Percentiles rank a stretch among this genome's conserved stretches.
Conservation (phyloP, 371 early-diverging fungal species). For the Mortierella polycephala region DNA sequence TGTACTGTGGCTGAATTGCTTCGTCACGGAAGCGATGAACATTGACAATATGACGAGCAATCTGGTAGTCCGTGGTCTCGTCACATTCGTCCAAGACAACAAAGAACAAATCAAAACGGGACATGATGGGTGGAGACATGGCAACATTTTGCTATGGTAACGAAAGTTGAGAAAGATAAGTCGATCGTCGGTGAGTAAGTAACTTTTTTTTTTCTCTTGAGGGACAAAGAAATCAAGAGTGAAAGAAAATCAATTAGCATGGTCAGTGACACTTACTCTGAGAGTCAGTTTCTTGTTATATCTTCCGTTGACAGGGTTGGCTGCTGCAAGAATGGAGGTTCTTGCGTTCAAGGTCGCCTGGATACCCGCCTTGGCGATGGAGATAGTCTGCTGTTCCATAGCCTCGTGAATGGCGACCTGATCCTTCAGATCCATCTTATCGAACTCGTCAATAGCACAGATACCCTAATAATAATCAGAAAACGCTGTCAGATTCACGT, state of each 20-base stretch:
- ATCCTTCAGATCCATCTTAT: conserved; percentile 99
- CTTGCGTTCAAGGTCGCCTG: conserved; percentile 99
- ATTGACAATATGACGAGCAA: conserved; percentile 95
- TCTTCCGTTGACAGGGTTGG: conserved; percentile 98
- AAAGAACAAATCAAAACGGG: conserved; percentile 99
- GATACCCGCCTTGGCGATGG: conserved; percentile 99
- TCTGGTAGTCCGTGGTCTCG: conserved; percentile 89
- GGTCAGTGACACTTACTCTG: conserved; percentile 62
- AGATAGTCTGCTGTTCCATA: conserved; percentile 99
- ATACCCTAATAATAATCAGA: conserved; percentile 76
- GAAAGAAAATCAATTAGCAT: no score
- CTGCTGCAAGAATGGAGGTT: conserved; percentile 98
- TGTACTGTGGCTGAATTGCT: conserved; percentile 72
- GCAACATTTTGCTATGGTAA: conserved; percentile 92
- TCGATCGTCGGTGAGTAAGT: background rate
- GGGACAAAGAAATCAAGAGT: background rate
- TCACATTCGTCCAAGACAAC: conserved; percentile 98
- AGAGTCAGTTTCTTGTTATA: conserved; percentile 96
- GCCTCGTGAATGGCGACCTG: conserved; percentile 99
- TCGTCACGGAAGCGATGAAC: conserved; percentile 87
- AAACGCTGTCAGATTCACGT: background rate
- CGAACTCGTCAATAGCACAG: conserved; percentile 99
- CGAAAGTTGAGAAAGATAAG: conserved; percentile 22
- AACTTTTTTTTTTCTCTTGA: background rate
- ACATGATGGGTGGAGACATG: conserved; percentile 99